These are phyloP conservation scores for Schizopora paradoxa DNA, from an alignment of 1,284 basidiomycete species.

Conservation along the genomic window DNA sequence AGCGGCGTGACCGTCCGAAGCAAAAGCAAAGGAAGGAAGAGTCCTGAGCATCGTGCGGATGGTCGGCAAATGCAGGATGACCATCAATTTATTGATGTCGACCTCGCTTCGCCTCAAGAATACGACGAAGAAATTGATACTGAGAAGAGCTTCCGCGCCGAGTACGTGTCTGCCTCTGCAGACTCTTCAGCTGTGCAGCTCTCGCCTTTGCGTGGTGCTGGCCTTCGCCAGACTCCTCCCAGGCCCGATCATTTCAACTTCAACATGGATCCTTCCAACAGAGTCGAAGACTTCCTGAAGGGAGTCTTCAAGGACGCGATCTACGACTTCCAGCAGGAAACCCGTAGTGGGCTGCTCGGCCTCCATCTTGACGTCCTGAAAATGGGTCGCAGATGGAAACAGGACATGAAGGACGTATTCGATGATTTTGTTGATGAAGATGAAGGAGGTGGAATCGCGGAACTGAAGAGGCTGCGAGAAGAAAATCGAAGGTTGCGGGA, in stretches of 20 bases:
- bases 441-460: constrained; percentile 51
- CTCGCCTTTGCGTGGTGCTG: constrained; percentile 1
- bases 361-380: constrained; percentile 65
- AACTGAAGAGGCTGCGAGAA: constrained; percentile 39
- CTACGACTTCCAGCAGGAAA: constrained; percentile 65
- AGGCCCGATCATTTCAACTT: constrained; percentile 22
- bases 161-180: constrained; percentile 16
- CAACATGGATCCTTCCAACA: constrained; percentile 23
- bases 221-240: constrained; percentile 30
- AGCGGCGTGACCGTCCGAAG: too few relatives aligned
- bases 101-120: too few relatives aligned
- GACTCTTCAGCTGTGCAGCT: not conserved
- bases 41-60: too few relatives aligned
- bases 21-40: too few relatives aligned
- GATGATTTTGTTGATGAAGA: constrained; percentile 24
- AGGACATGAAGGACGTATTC: constrained; percentile 55
- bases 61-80: too few relatives aligned
- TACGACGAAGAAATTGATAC: constrained; percentile 23
- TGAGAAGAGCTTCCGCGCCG: constrained; percentile 15
- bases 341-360: constrained; percentile 59
- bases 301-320: constrained; percentile 62
- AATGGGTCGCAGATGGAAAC: constrained; percentile 55
- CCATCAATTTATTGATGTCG: too few relatives aligned
- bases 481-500: constrained; percentile 49
- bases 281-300: constrained; percentile 57